Conservation (phyloP, 352 stramenopile genomes). For the Phytophthora pistaciae region DNA sequence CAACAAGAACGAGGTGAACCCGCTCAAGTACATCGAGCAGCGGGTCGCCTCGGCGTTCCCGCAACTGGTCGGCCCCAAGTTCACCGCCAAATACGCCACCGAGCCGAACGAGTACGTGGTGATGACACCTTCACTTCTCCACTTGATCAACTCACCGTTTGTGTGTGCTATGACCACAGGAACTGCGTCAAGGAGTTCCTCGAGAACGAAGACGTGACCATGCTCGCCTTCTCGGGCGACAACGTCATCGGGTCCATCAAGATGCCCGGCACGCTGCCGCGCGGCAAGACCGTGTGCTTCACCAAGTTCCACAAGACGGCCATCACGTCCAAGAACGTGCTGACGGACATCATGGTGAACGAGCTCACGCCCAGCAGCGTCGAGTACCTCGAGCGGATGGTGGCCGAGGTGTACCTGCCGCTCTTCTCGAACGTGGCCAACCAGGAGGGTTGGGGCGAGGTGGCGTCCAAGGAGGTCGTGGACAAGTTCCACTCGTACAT, state of each 20-base stretch:
- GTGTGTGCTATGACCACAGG: conserved; percentile 16
- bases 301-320: conserved; percentile 89
- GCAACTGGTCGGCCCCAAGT: conserved; percentile 68
- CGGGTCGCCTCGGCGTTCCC: conserved; percentile 81
- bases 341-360: conserved; percentile 89
- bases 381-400: conserved; percentile 95
- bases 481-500: conserved; percentile 98
- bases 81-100: conserved; percentile 85
- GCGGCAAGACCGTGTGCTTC: conserved; percentile 93
- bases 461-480: conserved; percentile 96
- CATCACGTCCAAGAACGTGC: conserved; percentile 88
- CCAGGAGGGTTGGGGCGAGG: conserved; percentile 96
- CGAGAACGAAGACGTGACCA: conserved; percentile 85
- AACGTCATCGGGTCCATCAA: conserved; percentile 87
- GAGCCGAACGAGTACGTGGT: conserved; percentile 79
- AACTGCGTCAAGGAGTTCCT: conserved; percentile 91
- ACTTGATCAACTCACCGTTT: neutral
- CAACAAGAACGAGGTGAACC: conserved; percentile 78
- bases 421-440: conserved; percentile 96
- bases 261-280: conserved; percentile 88
- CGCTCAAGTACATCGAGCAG: conserved; percentile 84
- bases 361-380: conserved; percentile 92
- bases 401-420: conserved; percentile 96
- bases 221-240: conserved; percentile 91
- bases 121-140: neutral